A percentile compares a stretch with the other conserved stretches of the same genome.
Evolutionary conservation across 306 rosid species (phyloP).

Genomic region (apple (Malus domestica)): ASM211411v1 NC_041801.1:1274001-1274500

Average conservation of each 20-base stretch:
- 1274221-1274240: slow-evolving; percentile 71
- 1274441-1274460: too few species aligned
- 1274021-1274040: background rate
- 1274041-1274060: slow-evolving; percentile 8
- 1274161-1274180: slow-evolving; percentile 96
- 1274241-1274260: background rate
- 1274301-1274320: background rate
- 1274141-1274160: slow-evolving; percentile 91
- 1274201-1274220: slow-evolving; percentile 74
- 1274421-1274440: too few species aligned
- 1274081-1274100: slow-evolving; percentile 32
- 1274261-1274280: background rate
- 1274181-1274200: slow-evolving; percentile 65
- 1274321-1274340: too few species aligned
- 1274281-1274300: background rate
- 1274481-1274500: too few species aligned
- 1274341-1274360: too few species aligned
- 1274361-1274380: too few species aligned
- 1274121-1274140: slow-evolving; percentile 77
- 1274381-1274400: too few species aligned
- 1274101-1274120: slow-evolving; percentile 46
- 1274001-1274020: background rate
- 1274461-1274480: too few species aligned
- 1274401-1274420: too few species aligned
- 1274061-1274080: slow-evolving; percentile 4